These are phyloP conservation scores for Haplographium delicatum DNA, from an alignment of 495 filamentous ascomycete genomes.

Conservation along the genomic window DNA sequence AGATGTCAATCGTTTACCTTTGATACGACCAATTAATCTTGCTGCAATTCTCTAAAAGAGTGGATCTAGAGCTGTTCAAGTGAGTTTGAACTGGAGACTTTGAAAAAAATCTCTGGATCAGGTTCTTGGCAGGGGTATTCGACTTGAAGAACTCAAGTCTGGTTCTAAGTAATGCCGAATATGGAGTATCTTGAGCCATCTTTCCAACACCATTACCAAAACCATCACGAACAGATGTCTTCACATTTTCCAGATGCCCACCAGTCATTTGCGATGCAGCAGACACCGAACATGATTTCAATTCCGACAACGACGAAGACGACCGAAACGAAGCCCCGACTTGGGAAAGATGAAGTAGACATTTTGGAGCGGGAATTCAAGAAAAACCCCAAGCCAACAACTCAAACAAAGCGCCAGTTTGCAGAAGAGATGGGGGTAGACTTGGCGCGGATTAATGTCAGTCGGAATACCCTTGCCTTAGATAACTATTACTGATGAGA, in stretches of 20 bases:
- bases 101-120: neutral
- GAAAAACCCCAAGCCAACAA: conserved; percentile 72
- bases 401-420: conserved; percentile 67
- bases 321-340: conserved; percentile 54
- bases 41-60: neutral
- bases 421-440: conserved; percentile 69
- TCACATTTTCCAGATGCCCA: conserved; percentile 11
- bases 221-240: conserved; percentile 16
- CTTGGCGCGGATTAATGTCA: conserved; percentile 69
- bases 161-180: conserved; percentile 10
- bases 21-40: neutral
- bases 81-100: neutral
- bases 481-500: neutral
- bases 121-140: neutral
- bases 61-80: neutral
- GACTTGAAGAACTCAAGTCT: neutral
- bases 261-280: conserved; percentile 8
- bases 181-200: conserved; percentile 21
- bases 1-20: neutral
- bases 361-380: conserved; percentile 69
- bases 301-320: conserved; percentile 16
- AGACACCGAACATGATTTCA: conserved; percentile 8
- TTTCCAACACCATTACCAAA: conserved; percentile 15
- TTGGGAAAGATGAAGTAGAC: conserved; percentile 80
- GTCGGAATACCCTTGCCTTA: conserved; percentile 26